phyloP scores from a whole-genome alignment of 2,329 filamentous ascomycete species.

The Bipolaris cookei region DNA sequence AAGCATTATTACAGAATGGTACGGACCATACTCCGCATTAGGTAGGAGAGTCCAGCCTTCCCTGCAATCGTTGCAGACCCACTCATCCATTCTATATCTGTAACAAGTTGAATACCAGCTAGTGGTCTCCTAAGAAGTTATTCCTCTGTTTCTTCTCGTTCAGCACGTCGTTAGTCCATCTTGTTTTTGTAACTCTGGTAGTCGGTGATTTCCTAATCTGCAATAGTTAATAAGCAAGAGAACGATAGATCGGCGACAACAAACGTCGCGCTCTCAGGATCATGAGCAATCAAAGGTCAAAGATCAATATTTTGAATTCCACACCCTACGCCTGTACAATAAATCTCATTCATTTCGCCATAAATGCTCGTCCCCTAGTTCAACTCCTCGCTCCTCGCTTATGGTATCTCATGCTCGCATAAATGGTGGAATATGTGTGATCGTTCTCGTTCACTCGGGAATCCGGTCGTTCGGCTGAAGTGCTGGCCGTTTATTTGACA shows the following conservation, averaged over 20 bases:
- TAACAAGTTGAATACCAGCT: too few relatives aligned
- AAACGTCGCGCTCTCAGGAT: background rate
- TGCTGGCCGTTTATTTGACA: slow-evolving; percentile 25
- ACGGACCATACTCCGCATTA: background rate
- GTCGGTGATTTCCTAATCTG: background rate
- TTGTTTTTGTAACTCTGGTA: background rate
- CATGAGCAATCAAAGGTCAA: background rate
- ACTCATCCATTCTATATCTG: too few relatives aligned
- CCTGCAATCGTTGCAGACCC: too few relatives aligned
- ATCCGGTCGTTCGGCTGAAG: slow-evolving; percentile 4
- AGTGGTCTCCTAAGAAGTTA: too few relatives aligned
- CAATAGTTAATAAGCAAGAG: background rate
- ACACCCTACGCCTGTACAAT: slow-evolving; percentile 13
- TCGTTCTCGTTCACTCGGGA: slow-evolving; percentile 8
- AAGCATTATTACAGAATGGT: background rate
- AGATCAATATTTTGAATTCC: background rate
- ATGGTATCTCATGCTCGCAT: slow-evolving; percentile 32
- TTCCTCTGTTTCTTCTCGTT: background rate
- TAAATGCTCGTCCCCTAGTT: background rate
- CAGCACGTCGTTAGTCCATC: background rate
- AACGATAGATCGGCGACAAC: background rate
- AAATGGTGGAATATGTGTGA: slow-evolving; percentile 20
- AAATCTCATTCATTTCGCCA: slow-evolving; percentile 4
- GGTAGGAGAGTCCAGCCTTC: too few relatives aligned
- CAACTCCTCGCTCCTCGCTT: slow-evolving; percentile 22